phyloP scores from a whole-genome alignment of 2,329 filamentous ascomycete genomes.

The Blastomyces silverae region DNA sequence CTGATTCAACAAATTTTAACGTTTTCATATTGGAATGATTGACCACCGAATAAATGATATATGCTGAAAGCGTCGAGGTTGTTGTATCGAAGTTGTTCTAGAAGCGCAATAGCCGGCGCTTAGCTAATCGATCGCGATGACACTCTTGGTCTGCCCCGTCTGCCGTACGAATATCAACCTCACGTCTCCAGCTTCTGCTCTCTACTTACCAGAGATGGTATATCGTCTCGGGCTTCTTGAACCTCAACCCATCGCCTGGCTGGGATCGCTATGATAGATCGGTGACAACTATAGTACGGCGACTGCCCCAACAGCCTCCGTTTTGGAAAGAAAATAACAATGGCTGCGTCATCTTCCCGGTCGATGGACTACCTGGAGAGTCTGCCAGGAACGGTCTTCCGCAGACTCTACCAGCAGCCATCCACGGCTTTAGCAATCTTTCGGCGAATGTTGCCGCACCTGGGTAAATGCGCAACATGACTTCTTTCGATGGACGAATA shows the following conservation, averaged over 20 bases:
- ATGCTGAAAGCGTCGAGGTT: neutral
- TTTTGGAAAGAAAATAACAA: conserved; percentile 28
- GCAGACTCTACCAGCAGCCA: conserved; percentile 88
- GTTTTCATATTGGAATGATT: conserved; percentile 43
- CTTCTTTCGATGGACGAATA: neutral
- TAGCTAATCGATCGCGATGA: neutral
- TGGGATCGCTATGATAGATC: conserved; percentile 18
- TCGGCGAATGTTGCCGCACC: conserved; percentile 87
- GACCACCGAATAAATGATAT: neutral
- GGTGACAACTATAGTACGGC: conserved; percentile 18
- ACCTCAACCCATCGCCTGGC: conserved; percentile 1
- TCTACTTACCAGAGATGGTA: neutral
- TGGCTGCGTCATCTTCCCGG: conserved; percentile 52
- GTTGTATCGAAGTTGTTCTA: neutral
- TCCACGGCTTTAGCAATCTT: conserved; percentile 94
- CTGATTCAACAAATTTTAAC: conserved; percentile 58
- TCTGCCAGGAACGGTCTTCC: conserved; percentile 81
- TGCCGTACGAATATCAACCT: neutral
- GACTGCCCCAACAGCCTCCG: conserved; percentile 9
- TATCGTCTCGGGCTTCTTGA: neutral
- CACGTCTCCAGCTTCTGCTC: neutral
- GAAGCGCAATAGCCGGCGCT: neutral
- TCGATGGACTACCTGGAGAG: conserved; percentile 88
- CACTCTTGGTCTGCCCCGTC: neutral
- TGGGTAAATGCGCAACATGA: conserved; percentile 51